Conservation (phyloP, 2,329 filamentous ascomycete genomes). For the Aspergillaceae sp. region DNA sequence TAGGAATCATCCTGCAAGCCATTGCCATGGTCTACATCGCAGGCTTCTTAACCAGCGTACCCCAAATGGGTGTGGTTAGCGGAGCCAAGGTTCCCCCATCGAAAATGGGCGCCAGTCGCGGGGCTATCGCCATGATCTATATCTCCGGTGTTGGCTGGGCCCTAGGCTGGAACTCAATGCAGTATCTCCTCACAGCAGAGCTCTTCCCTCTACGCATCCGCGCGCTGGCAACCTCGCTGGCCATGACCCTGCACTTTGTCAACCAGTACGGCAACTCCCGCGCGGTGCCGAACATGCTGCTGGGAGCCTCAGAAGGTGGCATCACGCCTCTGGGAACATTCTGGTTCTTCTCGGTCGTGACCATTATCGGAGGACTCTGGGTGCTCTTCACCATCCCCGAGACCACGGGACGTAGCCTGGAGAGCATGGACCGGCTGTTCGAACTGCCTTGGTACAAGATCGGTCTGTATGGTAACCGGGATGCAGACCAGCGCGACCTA, state of each 20-base stretch:
- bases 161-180: conserved; percentile 65
- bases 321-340: conserved; percentile 60
- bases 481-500: conserved; percentile 22
- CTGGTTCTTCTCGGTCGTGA: conserved; percentile 65
- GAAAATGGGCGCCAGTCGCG: conserved; percentile 50
- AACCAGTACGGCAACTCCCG: conserved; percentile 72
- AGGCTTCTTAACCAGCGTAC: conserved; percentile 54
- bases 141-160: conserved; percentile 62
- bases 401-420: conserved; percentile 50
- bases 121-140: conserved; percentile 65
- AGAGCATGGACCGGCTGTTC: conserved; percentile 63
- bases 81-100: conserved; percentile 39
- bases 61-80: conserved; percentile 44
- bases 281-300: conserved; percentile 66
- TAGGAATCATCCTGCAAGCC: conserved; percentile 53
- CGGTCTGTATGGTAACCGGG: conserved; percentile 38
- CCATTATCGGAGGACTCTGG: conserved; percentile 59
- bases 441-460: conserved; percentile 67
- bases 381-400: conserved; percentile 67
- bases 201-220: conserved; percentile 68
- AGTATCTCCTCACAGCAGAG: conserved; percentile 70
- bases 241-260: conserved; percentile 71
- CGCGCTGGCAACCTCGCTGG: conserved; percentile 59
- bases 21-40: conserved; percentile 57
- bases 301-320: conserved; percentile 31